Conservation (phyloP, 1,284 basidiomycete species). For the Sporisorium iseilematis-ciliati region DNA sequence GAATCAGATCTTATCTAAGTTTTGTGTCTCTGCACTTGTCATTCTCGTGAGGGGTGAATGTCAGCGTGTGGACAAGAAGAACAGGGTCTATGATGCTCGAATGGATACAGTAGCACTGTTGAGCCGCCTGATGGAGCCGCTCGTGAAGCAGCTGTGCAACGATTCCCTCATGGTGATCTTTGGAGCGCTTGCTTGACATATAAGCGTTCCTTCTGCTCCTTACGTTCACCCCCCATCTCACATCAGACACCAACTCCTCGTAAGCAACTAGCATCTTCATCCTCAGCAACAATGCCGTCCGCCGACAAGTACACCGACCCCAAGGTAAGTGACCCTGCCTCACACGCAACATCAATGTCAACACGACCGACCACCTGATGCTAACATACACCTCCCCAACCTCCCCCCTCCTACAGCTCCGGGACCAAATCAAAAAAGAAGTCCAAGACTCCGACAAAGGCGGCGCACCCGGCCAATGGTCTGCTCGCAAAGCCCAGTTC, state of each 20-base stretch:
- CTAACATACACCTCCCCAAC: neutral
- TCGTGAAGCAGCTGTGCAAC: neutral
- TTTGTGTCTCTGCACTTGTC: neutral
- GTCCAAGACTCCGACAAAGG: constrained; percentile 46
- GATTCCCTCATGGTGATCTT: neutral
- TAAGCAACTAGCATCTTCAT: neutral
- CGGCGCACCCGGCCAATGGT: constrained; percentile 47
- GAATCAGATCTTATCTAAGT: constrained; percentile 46
- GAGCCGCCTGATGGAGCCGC: neutral
- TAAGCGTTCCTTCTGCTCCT: neutral
- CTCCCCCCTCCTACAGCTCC: constrained; percentile 19
- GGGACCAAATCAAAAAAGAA: constrained; percentile 40
- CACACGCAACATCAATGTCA: too few species aligned
- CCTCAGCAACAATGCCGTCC: constrained; percentile 33
- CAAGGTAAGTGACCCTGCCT: constrained; percentile 22
- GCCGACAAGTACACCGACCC: constrained; percentile 52
- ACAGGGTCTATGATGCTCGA: neutral
- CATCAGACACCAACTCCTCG: neutral
- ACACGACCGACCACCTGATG: neutral
- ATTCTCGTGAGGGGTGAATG: neutral
- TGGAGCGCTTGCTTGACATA: constrained; percentile 6
- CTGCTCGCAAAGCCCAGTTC: constrained; percentile 45
- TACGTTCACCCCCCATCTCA: too few species aligned
- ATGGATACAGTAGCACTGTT: neutral
- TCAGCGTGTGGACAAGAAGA: neutral